Base-by-base conservation (phyloP, 441 rosid species). In the Erodium texanum region DNA sequence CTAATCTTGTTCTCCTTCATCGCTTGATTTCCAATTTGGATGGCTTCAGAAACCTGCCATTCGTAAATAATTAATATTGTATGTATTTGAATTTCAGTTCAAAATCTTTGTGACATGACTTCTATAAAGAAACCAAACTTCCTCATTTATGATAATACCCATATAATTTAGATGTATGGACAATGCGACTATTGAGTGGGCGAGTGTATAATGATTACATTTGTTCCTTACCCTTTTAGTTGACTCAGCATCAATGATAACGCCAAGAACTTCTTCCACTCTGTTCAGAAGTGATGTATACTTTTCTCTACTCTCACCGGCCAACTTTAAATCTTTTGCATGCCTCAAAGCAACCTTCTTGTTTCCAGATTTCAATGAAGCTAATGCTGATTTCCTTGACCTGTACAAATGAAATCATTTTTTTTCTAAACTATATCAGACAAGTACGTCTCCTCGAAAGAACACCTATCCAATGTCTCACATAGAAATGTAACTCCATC, bases 41-140 rank as follows among this genome's bases (percentile, higher is more conserved):
- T 81, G 38, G 91, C 96, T 77, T 88, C 98, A 20, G 90, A 73
- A 56, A 88, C 96, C 93, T 92, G 80, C 65, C 75, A 80, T 36
- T 18, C 52, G 27, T 19, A 68, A 45, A 64, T 50, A 58, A 45
- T 45, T 12, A 15, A 45, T 45, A 27, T 4, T 27, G 29, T 27
- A 27, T 27, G 29, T 27, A 27, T 27, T 27, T 4, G 4, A 27
- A 27, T 27, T 27, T 27, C 29, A 27, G 29, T 4, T 27, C 29
- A 27, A 1, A 27, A 27, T 27, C 29, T 1, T 27, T 27, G 29
- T 27, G 29, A 4, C 29, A 27, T 27, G 23, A 52, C 22, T 52
- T 6, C 10, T 1, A 4, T 52, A n/a, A 7, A 16, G 10, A 52
- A 52, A 16, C 22, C 10, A 8, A 16, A 1, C 10, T 52, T 52